Conservation (phyloP, 2,329 filamentous ascomycete species). For the Hypoxylon sp. region DNA sequence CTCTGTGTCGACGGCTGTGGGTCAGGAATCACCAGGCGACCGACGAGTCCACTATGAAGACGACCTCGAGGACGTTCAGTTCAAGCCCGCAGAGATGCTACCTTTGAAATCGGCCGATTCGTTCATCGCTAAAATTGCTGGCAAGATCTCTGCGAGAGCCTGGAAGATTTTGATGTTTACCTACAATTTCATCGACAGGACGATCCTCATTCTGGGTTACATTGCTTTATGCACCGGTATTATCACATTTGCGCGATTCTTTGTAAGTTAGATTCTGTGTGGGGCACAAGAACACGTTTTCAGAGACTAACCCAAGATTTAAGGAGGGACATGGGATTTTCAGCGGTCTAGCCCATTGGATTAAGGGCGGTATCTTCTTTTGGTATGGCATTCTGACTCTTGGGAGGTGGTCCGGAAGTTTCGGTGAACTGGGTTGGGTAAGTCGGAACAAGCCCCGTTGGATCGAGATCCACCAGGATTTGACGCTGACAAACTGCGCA, state of each 20-base stretch:
- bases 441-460: conserved; percentile 47
- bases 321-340: conserved; percentile 80
- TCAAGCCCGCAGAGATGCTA: conserved; percentile 61
- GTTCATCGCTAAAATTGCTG: conserved; percentile 68
- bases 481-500: conserved; percentile 50
- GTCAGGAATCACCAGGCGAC: conserved; percentile 60
- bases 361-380: conserved; percentile 96
- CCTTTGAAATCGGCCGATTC: conserved; percentile 64
- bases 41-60: conserved; percentile 66
- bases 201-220: conserved; percentile 84
- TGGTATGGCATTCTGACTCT: conserved; percentile 91
- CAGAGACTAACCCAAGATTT: conserved; percentile 36
- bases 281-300: conserved; percentile 16
- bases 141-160: conserved; percentile 68
- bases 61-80: conserved; percentile 61
- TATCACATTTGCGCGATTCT: conserved; percentile 85
- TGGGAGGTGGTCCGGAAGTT: conserved; percentile 91
- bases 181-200: conserved; percentile 80
- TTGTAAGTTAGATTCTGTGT: conserved; percentile 70
- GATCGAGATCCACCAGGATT: conserved; percentile 17
- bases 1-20: conserved; percentile 73
- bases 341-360: conserved; percentile 90
- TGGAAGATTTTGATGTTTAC: conserved; percentile 71
- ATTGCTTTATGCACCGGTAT: conserved; percentile 79
- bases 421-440: conserved; percentile 89